Percentiles rank a stretch among this genome's conserved stretches.
Evolutionary conservation across 192 early-diverging fungal species (phyloP).

Genomic region (Backusella morwellensis): DNA sequence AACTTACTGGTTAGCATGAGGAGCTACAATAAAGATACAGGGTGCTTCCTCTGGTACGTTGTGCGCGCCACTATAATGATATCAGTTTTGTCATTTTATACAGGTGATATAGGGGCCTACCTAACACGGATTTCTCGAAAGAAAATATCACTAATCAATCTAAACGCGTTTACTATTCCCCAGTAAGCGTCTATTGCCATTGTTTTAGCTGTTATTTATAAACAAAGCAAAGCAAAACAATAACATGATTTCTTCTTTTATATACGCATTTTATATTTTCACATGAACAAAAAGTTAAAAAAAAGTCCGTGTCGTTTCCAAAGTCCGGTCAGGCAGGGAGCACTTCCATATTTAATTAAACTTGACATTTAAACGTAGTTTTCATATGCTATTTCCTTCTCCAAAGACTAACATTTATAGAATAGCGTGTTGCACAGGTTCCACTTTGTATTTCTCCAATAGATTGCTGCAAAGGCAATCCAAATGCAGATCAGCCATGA

Average conservation of each 20-base stretch:
- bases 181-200: constrained; percentile 53
- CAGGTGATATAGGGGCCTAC: neutral
- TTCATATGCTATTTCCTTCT: neutral
- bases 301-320: neutral
- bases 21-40: constrained; percentile 85
- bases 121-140: constrained; percentile 82
- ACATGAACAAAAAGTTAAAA: neutral
- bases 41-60: constrained; percentile 82
- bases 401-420: neutral
- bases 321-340: no score
- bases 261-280: neutral
- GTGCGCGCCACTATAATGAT: constrained; percentile 59
- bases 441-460: no score
- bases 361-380: neutral
- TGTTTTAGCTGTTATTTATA: neutral
- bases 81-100: no score
- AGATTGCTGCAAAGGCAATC: no score
- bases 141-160: constrained; percentile 63
- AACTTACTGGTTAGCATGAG: constrained; percentile 72
- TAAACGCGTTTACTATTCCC: constrained; percentile 60
- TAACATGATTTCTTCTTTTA: no score
- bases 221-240: neutral
- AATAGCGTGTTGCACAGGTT: no score
- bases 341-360: no score
- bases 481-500: no score